Conservation (phyloP, 2,329 filamentous ascomycete species). For the Ceratocystis ficicola region DNA sequence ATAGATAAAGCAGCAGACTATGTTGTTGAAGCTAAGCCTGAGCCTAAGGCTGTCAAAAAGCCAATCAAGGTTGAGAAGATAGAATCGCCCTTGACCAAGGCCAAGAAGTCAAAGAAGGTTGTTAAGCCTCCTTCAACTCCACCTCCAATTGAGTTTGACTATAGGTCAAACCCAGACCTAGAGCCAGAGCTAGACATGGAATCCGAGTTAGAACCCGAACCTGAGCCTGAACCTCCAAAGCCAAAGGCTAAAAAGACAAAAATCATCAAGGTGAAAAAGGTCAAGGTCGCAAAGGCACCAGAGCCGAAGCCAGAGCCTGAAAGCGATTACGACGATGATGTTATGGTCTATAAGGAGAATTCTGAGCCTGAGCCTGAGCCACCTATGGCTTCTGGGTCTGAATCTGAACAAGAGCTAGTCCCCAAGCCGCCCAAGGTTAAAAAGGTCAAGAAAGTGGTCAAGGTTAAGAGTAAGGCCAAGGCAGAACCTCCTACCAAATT, state of each 20-base stretch:
- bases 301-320: constrained; percentile 13
- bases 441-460: constrained; percentile 19
- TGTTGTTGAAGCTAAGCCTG: neutral
- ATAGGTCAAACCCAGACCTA: neutral
- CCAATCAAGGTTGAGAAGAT: constrained; percentile 8
- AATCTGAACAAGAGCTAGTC: constrained; percentile 23
- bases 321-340: constrained; percentile 9
- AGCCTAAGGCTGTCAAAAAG: constrained; percentile 14
- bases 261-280: constrained; percentile 11
- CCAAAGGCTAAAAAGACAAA: constrained; percentile 4
- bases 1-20: neutral
- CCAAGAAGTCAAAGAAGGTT: constrained; percentile 11
- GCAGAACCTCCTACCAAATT: constrained; percentile 22
- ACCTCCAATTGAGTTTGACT: constrained; percentile 14
- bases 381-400: constrained; percentile 1
- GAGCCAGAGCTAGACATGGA: neutral
- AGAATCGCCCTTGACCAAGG: constrained; percentile 9
- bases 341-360: constrained; percentile 3
- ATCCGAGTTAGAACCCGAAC: constrained; percentile 25
- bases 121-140: constrained; percentile 23
- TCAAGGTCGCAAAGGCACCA: constrained; percentile 13
- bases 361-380: constrained; percentile 8
- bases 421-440: constrained; percentile 23
- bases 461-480: constrained; percentile 24
- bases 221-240: constrained; percentile 19